Percentiles rank a stretch among this genome's conserved stretches.
These are phyloP conservation scores for Glycine soja DNA, from an alignment of 306 rosid genomes.

Conservation along the genomic window DNA sequence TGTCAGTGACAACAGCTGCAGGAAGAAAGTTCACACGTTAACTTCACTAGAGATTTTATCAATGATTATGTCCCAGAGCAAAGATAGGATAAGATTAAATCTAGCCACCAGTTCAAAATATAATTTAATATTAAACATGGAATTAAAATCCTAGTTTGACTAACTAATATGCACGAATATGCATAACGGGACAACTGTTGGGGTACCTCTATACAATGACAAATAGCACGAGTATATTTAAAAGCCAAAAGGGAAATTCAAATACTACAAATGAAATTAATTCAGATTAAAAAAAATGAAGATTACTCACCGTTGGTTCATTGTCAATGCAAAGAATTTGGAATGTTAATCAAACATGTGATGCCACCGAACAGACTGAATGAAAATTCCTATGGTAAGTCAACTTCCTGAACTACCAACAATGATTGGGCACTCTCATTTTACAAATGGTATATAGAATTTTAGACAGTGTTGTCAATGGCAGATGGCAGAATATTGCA, in stretches of 20 bases:
- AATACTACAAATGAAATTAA: conserved; percentile 19
- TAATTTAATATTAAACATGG: not conserved
- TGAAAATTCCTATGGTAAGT: not conserved
- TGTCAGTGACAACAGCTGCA: conserved; percentile 90
- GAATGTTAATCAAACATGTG: not conserved
- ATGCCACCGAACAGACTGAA: conserved; percentile 32
- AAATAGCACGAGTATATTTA: conserved; percentile 5
- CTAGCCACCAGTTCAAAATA: conserved; percentile 2
- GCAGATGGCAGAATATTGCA: too few relatives aligned
- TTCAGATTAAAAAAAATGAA: not conserved
- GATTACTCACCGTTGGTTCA: not conserved
- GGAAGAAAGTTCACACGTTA: conserved; percentile 34
- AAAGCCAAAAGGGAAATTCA: conserved; percentile 18
- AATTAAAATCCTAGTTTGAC: conserved; percentile 35
- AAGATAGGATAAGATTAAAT: conserved; percentile 9
- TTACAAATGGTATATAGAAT: conserved; percentile 10
- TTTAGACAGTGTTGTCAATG: not conserved
- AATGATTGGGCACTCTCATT: conserved; percentile 24
- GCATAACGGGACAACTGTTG: conserved; percentile 3
- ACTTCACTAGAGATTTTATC: not conserved
- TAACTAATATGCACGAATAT: not conserved
- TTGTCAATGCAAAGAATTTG: not conserved
- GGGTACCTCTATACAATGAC: not conserved
- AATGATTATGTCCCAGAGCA: conserved; percentile 23
- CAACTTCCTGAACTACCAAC: conserved; percentile 4